Evolutionary conservation across 2,329 filamentous ascomycete genomes (phyloP).

Genomic region (Clonostachys byssicola): DNA sequence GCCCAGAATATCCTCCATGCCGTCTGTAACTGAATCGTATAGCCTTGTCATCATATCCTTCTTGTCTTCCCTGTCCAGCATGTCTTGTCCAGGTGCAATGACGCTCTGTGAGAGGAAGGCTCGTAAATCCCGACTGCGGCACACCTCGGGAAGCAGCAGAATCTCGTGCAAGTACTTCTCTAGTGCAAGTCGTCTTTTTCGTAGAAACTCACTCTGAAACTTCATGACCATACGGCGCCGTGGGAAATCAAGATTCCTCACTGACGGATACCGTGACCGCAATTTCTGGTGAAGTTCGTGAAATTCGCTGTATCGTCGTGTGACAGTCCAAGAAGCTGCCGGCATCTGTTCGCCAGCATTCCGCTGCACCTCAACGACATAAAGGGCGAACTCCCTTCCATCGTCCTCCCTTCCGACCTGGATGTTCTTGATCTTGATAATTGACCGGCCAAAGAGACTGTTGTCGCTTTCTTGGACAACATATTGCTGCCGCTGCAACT

Average conservation of each 20-base stretch:
- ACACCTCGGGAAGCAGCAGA: constrained; percentile 85
- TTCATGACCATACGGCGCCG: constrained; percentile 92
- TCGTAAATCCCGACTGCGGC: constrained; percentile 85
- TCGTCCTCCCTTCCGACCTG: constrained; percentile 90
- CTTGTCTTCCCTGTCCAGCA: constrained; percentile 59
- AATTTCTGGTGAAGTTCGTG: constrained; percentile 91
- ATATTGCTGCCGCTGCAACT: constrained; percentile 94
- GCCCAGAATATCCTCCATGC: constrained; percentile 95
- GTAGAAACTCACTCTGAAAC: constrained; percentile 90
- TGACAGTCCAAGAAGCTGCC: constrained; percentile 89
- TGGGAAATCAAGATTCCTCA: constrained; percentile 88
- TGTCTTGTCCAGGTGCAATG: constrained; percentile 57
- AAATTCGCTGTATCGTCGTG: constrained; percentile 94
- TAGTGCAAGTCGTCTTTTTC: constrained; percentile 78
- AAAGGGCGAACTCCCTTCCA: constrained; percentile 88
- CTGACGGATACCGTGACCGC: constrained; percentile 78
- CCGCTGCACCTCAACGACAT: constrained; percentile 86
- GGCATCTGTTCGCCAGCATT: constrained; percentile 94
- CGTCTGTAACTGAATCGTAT: constrained; percentile 95
- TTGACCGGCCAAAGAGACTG: constrained; percentile 88
- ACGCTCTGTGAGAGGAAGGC: constrained; percentile 90
- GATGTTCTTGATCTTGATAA: constrained; percentile 84
- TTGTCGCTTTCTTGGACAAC: constrained; percentile 97
- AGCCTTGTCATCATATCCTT: constrained; percentile 89
- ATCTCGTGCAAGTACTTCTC: constrained; percentile 83